A percentile compares a stretch with the other conserved stretches of the same genome.
Conservation (phyloP, 164 flowering plant species). For the Aristolochia californica region DNA sequence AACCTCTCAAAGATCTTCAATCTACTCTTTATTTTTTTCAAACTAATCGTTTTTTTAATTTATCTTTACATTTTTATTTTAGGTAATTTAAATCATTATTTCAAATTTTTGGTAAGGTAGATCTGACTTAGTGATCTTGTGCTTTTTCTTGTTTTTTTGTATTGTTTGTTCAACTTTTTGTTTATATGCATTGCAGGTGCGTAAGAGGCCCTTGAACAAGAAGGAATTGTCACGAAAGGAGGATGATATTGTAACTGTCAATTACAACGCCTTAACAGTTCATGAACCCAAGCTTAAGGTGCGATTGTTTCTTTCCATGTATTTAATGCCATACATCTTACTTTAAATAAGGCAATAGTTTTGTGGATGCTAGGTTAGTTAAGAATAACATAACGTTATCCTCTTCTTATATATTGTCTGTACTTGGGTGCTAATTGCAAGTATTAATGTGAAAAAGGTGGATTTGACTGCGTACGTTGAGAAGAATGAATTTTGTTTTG, state of each 20-base stretch:
- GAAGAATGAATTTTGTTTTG: slow-evolving; percentile 95
- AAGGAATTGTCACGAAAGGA: slow-evolving; percentile 82
- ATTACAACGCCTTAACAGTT: slow-evolving; percentile 61
- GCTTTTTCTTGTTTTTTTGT: no score
- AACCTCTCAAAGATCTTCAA: no score
- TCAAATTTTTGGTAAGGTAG: no score
- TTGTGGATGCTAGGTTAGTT: not conserved
- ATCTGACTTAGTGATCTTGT: no score
- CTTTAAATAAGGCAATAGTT: no score
- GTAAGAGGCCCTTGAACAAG: slow-evolving; percentile 91
- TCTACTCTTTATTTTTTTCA: no score
- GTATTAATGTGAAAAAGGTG: slow-evolving; percentile 42
- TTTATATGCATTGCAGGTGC: slow-evolving; percentile 44
- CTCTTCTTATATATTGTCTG: not conserved
- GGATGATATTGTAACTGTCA: slow-evolving; percentile 78
- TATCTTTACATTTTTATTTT: no score
- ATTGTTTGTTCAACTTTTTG: slow-evolving; percentile 2
- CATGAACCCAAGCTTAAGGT: slow-evolving; percentile 97
- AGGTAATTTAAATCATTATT: no score
- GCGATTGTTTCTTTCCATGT: not conserved
- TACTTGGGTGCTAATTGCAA: slow-evolving; percentile 11
- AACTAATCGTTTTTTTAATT: no score
- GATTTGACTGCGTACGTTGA: slow-evolving; percentile 97
- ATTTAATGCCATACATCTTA: not conserved
- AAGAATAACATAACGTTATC: not conserved